Conservation (phyloP, 352 stramenopile species). For the Peronospora belbahrii region DNA sequence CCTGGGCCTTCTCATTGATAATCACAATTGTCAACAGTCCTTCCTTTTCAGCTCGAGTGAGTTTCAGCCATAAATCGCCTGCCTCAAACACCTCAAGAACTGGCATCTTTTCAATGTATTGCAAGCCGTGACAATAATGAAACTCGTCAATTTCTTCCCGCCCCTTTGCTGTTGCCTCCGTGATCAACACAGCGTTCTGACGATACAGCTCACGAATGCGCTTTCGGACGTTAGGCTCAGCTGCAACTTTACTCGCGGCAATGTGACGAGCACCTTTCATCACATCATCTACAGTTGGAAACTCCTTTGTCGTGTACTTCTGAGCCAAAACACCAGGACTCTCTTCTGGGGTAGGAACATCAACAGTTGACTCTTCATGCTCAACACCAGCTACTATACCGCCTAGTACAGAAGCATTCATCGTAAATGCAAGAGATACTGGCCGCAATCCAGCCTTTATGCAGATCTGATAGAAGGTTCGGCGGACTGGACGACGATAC, state of each 20-base stretch:
- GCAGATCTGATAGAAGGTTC: slow-evolving; percentile 87
- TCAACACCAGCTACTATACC: slow-evolving; percentile 67
- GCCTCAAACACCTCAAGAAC: slow-evolving; percentile 68
- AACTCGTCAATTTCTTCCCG: slow-evolving; percentile 86
- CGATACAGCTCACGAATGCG: slow-evolving; percentile 80
- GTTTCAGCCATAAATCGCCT: slow-evolving; percentile 69
- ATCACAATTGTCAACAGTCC: slow-evolving; percentile 67
- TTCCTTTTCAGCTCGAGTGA: slow-evolving; percentile 80
- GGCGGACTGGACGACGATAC: slow-evolving; percentile 66
- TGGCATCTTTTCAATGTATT: slow-evolving; percentile 84
- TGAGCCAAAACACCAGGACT: slow-evolving; percentile 59
- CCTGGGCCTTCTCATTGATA: slow-evolving; percentile 74
- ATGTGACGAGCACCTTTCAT: slow-evolving; percentile 87
- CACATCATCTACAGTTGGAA: slow-evolving; percentile 77
- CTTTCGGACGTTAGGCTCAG: slow-evolving; percentile 80
- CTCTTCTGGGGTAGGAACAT: slow-evolving; percentile 70
- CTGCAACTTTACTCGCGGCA: slow-evolving; percentile 74
- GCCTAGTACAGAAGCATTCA: slow-evolving; percentile 79
- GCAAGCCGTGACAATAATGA: slow-evolving; percentile 78
- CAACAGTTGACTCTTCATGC: slow-evolving; percentile 51
- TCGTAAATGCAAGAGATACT: slow-evolving; percentile 71
- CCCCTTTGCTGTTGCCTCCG: slow-evolving; percentile 71
- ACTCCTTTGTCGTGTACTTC: slow-evolving; percentile 79
- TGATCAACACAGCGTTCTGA: slow-evolving; percentile 65
- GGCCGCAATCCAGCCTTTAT: slow-evolving; percentile 73